A percentile compares a stretch with the other conserved stretches of the same genome.
phyloP scores from a whole-genome alignment of 129 eudicot species.

The Flaveria sonorensis region DNA sequence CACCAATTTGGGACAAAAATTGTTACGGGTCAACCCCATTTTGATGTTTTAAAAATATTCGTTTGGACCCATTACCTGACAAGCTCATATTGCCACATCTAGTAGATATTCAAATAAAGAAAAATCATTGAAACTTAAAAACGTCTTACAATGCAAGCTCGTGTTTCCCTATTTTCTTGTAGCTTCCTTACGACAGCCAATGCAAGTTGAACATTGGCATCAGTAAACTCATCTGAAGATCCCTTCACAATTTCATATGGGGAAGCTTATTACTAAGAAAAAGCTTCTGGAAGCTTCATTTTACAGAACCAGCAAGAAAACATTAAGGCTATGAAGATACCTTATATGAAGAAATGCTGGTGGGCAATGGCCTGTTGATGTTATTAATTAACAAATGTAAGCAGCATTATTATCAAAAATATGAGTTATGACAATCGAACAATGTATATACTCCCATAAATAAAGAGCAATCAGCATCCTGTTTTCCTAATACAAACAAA shows the following conservation, averaged over 20 bases:
- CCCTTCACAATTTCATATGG: slow-evolving; percentile 69
- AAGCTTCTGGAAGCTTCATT: slow-evolving; percentile 26
- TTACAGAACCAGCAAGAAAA: slow-evolving; percentile 22
- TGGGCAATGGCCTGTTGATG: slow-evolving; percentile 81
- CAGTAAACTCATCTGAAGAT: slow-evolving; percentile 93
- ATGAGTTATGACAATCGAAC: slow-evolving; percentile 2
- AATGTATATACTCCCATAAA: neutral
- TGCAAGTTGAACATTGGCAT: slow-evolving; percentile 95
- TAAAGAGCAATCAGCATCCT: neutral
- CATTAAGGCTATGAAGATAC: slow-evolving; percentile 49
- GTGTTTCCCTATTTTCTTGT: slow-evolving; percentile 68
- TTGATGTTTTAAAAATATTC: neutral
- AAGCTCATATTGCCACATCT: neutral
- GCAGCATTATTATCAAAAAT: slow-evolving; percentile 26
- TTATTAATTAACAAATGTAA: slow-evolving; percentile 29
- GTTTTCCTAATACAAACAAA: neutral
- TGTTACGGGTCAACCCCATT: neutral
- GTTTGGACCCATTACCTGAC: slow-evolving; percentile 1
- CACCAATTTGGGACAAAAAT: neutral
- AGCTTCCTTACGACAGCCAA: slow-evolving; percentile 85
- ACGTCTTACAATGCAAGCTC: slow-evolving; percentile 74
- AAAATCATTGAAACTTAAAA: neutral
- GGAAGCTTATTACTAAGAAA: slow-evolving; percentile 23
- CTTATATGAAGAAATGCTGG: slow-evolving; percentile 90
- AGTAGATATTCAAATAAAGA: slow-evolving; percentile 21